These are phyloP conservation scores for Stagonosporopsis cucurbitacearum DNA, from an alignment of 2,329 filamentous ascomycete genomes.

Conservation along the genomic window DNA sequence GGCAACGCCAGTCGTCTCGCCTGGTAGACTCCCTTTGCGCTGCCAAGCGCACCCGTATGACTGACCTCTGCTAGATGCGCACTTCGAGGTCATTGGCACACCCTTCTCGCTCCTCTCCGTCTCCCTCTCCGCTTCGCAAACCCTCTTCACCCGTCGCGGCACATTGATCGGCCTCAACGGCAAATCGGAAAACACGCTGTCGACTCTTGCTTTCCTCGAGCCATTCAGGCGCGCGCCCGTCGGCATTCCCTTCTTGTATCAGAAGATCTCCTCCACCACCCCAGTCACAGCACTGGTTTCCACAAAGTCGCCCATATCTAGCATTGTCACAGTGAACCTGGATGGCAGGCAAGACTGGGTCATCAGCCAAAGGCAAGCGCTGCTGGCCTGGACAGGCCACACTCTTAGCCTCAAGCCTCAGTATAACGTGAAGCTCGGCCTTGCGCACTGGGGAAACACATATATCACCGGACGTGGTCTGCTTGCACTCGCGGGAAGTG, in stretches of 20 bases:
- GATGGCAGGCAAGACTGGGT: conserved; percentile 97
- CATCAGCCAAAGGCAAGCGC: conserved; percentile 81
- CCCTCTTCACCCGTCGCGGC: conserved; percentile 88
- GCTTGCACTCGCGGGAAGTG: conserved; percentile 81
- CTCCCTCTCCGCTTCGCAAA: conserved; percentile 89
- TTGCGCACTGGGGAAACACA: conserved; percentile 92
- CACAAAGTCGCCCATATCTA: conserved; percentile 83
- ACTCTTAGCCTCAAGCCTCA: conserved; percentile 78
- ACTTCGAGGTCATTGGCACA: conserved; percentile 90
- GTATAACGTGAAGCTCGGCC: conserved; percentile 74
- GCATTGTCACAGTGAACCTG: conserved; percentile 85
- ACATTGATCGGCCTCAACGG: conserved; percentile 90
- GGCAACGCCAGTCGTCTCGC: conserved; percentile 32
- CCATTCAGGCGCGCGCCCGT: conserved; percentile 80
- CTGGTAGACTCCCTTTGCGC: conserved; percentile 29
- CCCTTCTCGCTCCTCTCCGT: conserved; percentile 95
- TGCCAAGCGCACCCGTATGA: neutral
- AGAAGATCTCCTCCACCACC: conserved; percentile 81
- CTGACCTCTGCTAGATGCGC: conserved; percentile 70
- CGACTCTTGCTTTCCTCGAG: conserved; percentile 84
- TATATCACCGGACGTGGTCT: conserved; percentile 87
- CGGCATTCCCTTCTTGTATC: conserved; percentile 94
- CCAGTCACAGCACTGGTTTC: conserved; percentile 89
- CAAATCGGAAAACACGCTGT: conserved; percentile 88
- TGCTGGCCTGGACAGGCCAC: conserved; percentile 97